A percentile compares a stretch with the other conserved stretches of the same genome.
These are phyloP conservation scores for Botrytis sinoallii DNA, from an alignment of 2,329 filamentous ascomycete genomes.

Conservation along the genomic window DNA sequence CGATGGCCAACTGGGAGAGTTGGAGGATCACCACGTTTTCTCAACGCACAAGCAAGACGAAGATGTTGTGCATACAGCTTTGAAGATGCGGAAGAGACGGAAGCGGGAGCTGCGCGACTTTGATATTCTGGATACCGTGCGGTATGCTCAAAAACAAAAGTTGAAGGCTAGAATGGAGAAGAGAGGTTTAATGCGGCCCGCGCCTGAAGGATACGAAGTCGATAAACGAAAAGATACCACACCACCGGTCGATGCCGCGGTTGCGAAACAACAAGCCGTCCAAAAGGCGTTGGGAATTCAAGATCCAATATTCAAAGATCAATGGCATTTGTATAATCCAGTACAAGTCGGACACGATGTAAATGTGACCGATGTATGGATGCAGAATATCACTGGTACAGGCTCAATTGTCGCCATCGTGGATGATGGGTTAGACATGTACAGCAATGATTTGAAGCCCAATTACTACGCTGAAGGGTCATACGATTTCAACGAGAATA, in stretches of 20 bases:
- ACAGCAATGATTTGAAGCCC: conserved; percentile 84
- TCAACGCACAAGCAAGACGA: conserved; percentile 61
- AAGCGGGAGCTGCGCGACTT: conserved; percentile 54
- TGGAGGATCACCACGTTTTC: conserved; percentile 83
- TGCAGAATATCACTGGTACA: conserved; percentile 84
- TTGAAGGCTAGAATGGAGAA: conserved; percentile 61
- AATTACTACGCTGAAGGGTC: conserved; percentile 95
- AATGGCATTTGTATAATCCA: conserved; percentile 93
- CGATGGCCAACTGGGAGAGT: conserved; percentile 75
- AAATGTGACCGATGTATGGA: conserved; percentile 93
- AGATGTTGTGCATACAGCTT: conserved; percentile 55
- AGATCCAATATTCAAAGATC: conserved; percentile 88
- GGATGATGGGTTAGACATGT: conserved; percentile 94
- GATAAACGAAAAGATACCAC: conserved; percentile 25
- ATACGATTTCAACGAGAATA: conserved; percentile 91
- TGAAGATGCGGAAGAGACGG: conserved; percentile 53
- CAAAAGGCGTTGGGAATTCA: conserved; percentile 67
- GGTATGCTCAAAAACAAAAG: conserved; percentile 76
- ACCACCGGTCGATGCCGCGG: conserved; percentile 40
- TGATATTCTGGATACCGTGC: conserved; percentile 69
- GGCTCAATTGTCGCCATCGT: conserved; percentile 91
- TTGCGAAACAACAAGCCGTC: conserved; percentile 58
- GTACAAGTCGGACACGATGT: conserved; percentile 82
- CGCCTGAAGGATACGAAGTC: conserved; percentile 26
- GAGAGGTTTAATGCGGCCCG: conserved; percentile 35